A percentile compares a stretch with the other conserved stretches of the same genome.
Conservation (phyloP, 1,139 yeast species). For the Protomyces pachydermus region DNA sequence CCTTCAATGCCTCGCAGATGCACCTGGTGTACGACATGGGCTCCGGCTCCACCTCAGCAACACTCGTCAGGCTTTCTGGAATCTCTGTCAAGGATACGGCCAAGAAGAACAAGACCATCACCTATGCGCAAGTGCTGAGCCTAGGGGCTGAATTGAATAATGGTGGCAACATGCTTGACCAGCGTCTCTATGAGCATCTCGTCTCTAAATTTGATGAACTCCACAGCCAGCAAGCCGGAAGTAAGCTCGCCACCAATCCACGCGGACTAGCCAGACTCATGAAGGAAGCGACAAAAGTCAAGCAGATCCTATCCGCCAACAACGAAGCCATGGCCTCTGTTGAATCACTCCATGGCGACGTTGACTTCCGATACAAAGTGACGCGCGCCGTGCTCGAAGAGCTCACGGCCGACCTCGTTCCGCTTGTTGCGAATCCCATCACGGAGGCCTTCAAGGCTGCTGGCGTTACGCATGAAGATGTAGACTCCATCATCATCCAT, state of each 20-base stretch:
- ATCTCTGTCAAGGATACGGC: slow-evolving; percentile 43
- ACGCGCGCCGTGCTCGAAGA: slow-evolving; percentile 76
- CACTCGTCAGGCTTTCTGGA: slow-evolving; percentile 60
- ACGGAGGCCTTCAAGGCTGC: slow-evolving; percentile 46
- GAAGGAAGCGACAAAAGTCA: slow-evolving; percentile 84
- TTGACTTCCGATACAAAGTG: slow-evolving; percentile 63
- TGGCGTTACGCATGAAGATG: slow-evolving; percentile 35
- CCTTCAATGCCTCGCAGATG: slow-evolving; percentile 49
- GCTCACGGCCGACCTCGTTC: slow-evolving; percentile 45
- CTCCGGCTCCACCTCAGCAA: slow-evolving; percentile 84
- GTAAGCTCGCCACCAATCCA: slow-evolving; percentile 36
- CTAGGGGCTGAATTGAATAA: slow-evolving; percentile 60
- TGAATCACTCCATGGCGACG: slow-evolving; percentile 49
- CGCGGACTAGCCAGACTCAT: slow-evolving; percentile 64
- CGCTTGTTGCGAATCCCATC: slow-evolving; percentile 54
- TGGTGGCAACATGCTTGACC: slow-evolving; percentile 74
- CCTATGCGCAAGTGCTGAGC: slow-evolving; percentile 50
- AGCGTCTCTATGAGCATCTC: slow-evolving; percentile 57
- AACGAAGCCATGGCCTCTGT: slow-evolving; percentile 60
- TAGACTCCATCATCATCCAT: slow-evolving; percentile 68
- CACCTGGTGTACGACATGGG: slow-evolving; percentile 86
- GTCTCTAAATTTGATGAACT: slow-evolving; percentile 49
- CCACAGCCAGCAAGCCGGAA: slow-evolving; percentile 36
- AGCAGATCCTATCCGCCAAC: slow-evolving; percentile 80
- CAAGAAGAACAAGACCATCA: slow-evolving; percentile 30